These are phyloP conservation scores for Proliferodiscus dingleyae DNA, from an alignment of 2,329 filamentous ascomycete species.

Conservation along the genomic window DNA sequence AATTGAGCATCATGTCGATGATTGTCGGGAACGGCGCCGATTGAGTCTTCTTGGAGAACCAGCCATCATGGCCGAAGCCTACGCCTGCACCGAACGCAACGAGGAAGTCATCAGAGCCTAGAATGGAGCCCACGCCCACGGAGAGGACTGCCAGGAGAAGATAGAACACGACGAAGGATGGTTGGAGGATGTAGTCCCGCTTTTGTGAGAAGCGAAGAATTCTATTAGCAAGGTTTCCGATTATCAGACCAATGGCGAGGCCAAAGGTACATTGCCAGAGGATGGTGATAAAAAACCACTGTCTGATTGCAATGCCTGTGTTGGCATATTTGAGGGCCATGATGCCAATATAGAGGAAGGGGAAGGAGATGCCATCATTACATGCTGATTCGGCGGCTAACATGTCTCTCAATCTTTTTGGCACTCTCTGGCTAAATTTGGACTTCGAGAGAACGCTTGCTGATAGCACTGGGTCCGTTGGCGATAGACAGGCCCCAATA, in stretches of 20 bases:
- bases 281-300: constrained; percentile 49
- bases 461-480: constrained; percentile 52
- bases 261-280: constrained; percentile 51
- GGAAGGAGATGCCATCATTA: constrained; percentile 52
- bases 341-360: constrained; percentile 50
- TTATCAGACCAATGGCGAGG: constrained; percentile 39
- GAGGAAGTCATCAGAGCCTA: constrained; percentile 52
- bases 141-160: constrained; percentile 48
- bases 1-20: constrained; percentile 51
- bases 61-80: constrained; percentile 49
- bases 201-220: constrained; percentile 43
- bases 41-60: constrained; percentile 43
- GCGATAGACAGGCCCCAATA: constrained; percentile 50
- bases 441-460: constrained; percentile 49
- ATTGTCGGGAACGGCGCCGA: constrained; percentile 43
- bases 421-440: constrained; percentile 47
- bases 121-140: constrained; percentile 45
- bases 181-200: constrained; percentile 41
- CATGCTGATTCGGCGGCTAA: constrained; percentile 50
- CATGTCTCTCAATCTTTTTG: constrained; percentile 45
- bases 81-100: constrained; percentile 51
- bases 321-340: constrained; percentile 38
- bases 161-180: constrained; percentile 51
- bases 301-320: constrained; percentile 38
- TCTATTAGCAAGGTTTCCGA: constrained; percentile 44